Base-by-base conservation (phyloP, 2,329 filamentous ascomycete genomes). In the Diaporthe amygdali region DNA sequence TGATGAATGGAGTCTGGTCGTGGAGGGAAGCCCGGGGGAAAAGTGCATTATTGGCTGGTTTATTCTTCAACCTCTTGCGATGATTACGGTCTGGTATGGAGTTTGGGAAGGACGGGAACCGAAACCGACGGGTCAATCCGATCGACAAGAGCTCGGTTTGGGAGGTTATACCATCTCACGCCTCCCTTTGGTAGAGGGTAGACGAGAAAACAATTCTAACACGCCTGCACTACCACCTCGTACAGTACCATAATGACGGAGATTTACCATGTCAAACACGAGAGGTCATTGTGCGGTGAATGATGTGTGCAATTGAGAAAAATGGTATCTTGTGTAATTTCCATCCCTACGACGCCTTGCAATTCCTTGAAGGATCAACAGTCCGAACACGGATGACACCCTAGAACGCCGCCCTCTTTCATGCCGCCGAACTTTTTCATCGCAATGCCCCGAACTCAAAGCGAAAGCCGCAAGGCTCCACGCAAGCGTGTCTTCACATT, bases 71-170 rank as follows among this genome's bases (percentile, higher is more conserved):
- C 56, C 55, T 55, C 52, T 47, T 68, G 49, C 34, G 41, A 52
- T 61, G 55, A 54, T 44, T 37, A 71, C 47, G 49, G 41, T 71
- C 63, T 79, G 79, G 81, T 80, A 80, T 76, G 83, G 83, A 85
- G 83, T 85, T 85, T 77, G 81, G 81, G 80, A 78, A 73, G 55
- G 52, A 64, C 44, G 32, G 59, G 41, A 49, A 64, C 59, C 30
- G 55, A 41, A 41, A 17, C 44, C 44, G 52, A 46, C 10, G 41
- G 66, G 52, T 55, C 32, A 20, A 49, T 20, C 52, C 22, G 14
- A 30, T 37, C 54, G 39, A 22, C 39, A 55, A 54, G 3, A 17
- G 20, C 32, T 59, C 22, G 41, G 66, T 39, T 49, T 27, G 22
- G 64, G 66, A 44, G 66, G 59, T 59, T 41, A 49, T 51, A 59